Base-by-base conservation (phyloP, 805 yeast genomes). In the Kazachstania psychrophila region DNA sequence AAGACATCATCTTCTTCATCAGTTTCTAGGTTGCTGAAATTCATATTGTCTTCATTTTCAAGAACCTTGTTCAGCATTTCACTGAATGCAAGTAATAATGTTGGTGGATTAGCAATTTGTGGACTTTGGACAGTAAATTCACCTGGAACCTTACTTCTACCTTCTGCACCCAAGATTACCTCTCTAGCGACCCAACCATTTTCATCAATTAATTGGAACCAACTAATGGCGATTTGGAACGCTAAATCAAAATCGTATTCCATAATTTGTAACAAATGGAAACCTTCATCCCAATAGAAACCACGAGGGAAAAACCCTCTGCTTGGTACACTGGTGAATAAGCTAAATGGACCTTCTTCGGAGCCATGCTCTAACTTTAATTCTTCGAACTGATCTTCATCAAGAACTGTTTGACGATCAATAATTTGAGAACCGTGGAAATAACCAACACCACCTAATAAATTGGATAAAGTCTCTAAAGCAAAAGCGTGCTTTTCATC, bases 281-380 rank as follows among this genome's bases (percentile, higher is more conserved):
- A 92, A 0, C 98, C 98, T 61, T 92, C 98, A 60, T 92, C 98
- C 98, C 98, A 92, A 54, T 84, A 86, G 53, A 92, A 92, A 0
- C 98, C 98, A 44, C 98, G 71, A 3, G 98, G 97, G 60, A 92
- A 92, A 52, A 84, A 85, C 0, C 95, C 85, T 36, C 98, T 70
- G 33, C 95, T 84, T 2, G 98, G 98, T 23, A 86, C 92, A 16
- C 86, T 68, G 0, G 92, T 73, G 50, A 87, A 84, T 33, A 92
- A 61, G 45, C 79, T 84, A 42, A 64, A 61, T 1, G 95, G 95
- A 0, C 88, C 92, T 51, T 84, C 95, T 11, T 66, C 60, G n/a
- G 52, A 41, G 0, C 88, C 86, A 27, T 54, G 43, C 40, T 64
- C 49, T 36, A 76, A 60, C 29, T 63, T 64, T 25, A 69, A 62